Percentiles rank a stretch among this genome's conserved stretches.
Conservation (phyloP, 2,329 filamentous ascomycete genomes). For the Fusarium praegraminearum region DNA sequence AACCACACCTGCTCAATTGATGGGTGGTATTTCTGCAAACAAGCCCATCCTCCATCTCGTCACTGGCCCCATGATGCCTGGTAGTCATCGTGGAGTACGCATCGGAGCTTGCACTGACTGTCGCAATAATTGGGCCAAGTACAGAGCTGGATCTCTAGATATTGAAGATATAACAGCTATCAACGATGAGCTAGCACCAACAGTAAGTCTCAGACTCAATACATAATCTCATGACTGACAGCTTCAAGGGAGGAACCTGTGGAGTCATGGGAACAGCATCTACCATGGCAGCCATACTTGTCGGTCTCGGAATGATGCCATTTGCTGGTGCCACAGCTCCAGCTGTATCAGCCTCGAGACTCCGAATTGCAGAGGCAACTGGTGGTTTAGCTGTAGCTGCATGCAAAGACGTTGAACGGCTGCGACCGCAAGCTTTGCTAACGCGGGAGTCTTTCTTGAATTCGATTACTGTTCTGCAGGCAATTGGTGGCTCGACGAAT, state of each 20-base stretch:
- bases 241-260: conserved; percentile 74
- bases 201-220: conserved; percentile 56
- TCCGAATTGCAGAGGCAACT: conserved; percentile 83
- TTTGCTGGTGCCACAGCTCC: conserved; percentile 83
- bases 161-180: conserved; percentile 78
- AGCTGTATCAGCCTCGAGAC: conserved; percentile 80
- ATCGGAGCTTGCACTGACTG: conserved; percentile 82
- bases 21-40: conserved; percentile 81
- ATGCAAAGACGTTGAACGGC: conserved; percentile 74
- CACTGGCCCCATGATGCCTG: conserved; percentile 81
- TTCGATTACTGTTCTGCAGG: conserved; percentile 87
- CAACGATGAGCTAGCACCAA: conserved; percentile 80
- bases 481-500: conserved; percentile 86
- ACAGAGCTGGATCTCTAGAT: conserved; percentile 73
- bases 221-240: background rate
- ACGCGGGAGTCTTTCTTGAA: conserved; percentile 85
- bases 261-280: conserved; percentile 94
- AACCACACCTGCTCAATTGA: conserved; percentile 78
- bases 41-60: conserved; percentile 77
- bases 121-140: conserved; percentile 78
- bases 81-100: conserved; percentile 71
- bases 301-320: conserved; percentile 83
- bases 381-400: conserved; percentile 74
- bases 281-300: conserved; percentile 88
- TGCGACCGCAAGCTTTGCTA: conserved; percentile 76